Evolutionary conservation across 352 stramenopile species (phyloP), one percentile per base, ranked within the genome.

Genomic region (Phytophthora aleatoria): DNA sequence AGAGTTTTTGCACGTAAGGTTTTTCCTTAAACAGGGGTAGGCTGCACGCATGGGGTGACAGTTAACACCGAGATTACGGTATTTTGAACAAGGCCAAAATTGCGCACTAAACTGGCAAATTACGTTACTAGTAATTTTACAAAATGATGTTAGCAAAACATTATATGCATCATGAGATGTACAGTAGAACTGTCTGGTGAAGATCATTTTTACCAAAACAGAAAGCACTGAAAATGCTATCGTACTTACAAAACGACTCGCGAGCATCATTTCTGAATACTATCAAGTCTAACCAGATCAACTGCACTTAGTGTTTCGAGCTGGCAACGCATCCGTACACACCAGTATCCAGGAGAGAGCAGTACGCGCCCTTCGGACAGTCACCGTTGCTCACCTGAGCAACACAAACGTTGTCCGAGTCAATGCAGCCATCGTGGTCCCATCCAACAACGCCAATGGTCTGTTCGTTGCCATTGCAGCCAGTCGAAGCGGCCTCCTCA

Each of bases 321-420:
- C 42, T 57, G 28, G 57, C 57, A 13, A 68, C 50, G 47, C 69
- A 76, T 24, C 68, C 68, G 33, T 55, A 76, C n/a, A 69, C 63
- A 28, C 67, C 42, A 30, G 42, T 48, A 20, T 48, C 42, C 16
- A 48, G 42, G 2, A 31, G 16, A 9, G 27, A 58, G 54, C 68
- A 76, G 43, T 62, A 67, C 7, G 69, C 54, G 11, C 69, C 69
- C 27, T 44, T 3, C 0, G 61, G 61, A n/a, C 61, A 69, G 2
- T 31, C 59, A 15, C 65, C 65, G 36, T 69, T 51, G 42, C 55
- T 59, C 28, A 57, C 44, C 31, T 69, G 42, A 12, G 60, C 65
- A 28, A 72, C 62, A 42, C 62, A 71, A 3, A 68, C 54, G 24
- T 68, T 64, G 33, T 10, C 33, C 42, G 61, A 64, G 11, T 10